Conservation (phyloP, 805 yeast genomes). For the Nakazawaea laoshanensis region DNA sequence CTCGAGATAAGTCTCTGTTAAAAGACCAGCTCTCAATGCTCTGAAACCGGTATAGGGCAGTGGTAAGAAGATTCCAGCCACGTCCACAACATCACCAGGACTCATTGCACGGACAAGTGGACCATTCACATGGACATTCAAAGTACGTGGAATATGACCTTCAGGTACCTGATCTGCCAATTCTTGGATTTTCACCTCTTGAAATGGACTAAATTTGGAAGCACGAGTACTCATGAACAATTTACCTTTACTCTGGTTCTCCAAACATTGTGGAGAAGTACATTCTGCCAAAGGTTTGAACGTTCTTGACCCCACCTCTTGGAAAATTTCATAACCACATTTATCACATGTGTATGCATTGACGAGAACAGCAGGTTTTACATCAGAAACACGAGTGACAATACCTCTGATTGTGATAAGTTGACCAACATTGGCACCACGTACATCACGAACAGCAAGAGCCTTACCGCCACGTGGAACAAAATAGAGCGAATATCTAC, state of each 20-base stretch:
- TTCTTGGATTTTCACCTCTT: conserved; percentile 92
- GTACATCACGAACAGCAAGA: conserved; percentile 82
- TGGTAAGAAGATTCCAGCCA: conserved; percentile 88
- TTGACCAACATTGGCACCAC: conserved; percentile 77
- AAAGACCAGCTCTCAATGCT: conserved; percentile 85
- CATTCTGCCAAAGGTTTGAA: conserved; percentile 88
- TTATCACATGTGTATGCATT: conserved; percentile 96
- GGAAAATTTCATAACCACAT: conserved; percentile 95
- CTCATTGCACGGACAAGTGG: conserved; percentile 76
- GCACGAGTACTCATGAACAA: conserved; percentile 91
- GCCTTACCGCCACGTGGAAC: conserved; percentile 60
- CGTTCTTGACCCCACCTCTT: conserved; percentile 78
- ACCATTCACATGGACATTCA: conserved; percentile 86
- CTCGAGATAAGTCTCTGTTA: conserved; percentile 90
- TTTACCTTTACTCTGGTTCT: conserved; percentile 80
- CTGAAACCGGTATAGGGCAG: conserved; percentile 92
- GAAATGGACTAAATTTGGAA: conserved; percentile 90
- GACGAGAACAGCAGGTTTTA: conserved; percentile 84
- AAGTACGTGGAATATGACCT: conserved; percentile 91
- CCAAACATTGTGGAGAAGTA: conserved; percentile 68
- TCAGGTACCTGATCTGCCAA: conserved; percentile 94
- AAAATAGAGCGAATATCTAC: conserved; percentile 83
- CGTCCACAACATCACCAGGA: conserved; percentile 94
- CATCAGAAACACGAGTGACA: conserved; percentile 92
- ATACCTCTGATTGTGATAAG: conserved; percentile 89